Conservation (phyloP, 2,329 filamentous ascomycete species). For the Trichoderma sp. region DNA sequence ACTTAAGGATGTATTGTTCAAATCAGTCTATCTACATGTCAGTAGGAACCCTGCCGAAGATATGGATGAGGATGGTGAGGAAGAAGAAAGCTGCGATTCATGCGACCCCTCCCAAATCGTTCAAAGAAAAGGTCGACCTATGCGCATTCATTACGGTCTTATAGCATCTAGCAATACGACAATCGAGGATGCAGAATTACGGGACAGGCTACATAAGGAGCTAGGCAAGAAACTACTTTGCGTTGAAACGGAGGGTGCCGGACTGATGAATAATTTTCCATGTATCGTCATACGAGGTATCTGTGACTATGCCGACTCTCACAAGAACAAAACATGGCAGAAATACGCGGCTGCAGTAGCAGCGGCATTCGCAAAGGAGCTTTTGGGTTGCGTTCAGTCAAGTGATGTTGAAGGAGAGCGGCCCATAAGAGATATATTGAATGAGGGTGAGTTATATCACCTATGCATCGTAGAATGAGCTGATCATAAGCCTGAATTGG, state of each 20-base stretch:
- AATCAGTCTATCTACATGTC: not conserved
- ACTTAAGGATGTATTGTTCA: not conserved
- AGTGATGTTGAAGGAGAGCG: constrained; percentile 2
- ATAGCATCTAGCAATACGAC: constrained; percentile 4
- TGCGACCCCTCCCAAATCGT: not conserved
- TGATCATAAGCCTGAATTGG: not conserved
- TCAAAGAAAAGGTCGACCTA: not conserved
- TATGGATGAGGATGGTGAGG: no score
- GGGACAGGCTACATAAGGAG: not conserved
- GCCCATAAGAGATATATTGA: not conserved
- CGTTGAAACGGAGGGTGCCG: not conserved
- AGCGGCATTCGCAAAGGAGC: constrained; percentile 6
- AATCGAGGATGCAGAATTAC: not conserved
- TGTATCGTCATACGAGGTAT: constrained; percentile 13
- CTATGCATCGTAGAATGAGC: not conserved
- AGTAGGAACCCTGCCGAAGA: no score
- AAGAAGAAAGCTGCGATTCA: no score
- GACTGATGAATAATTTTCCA: not conserved
- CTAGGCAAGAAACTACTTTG: not conserved
- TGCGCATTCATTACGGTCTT: not conserved
- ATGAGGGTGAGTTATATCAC: not conserved
- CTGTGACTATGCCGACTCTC: constrained; percentile 9
- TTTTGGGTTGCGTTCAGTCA: not conserved
- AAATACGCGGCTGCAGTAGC: not conserved
- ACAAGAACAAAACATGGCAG: not conserved